These are phyloP conservation scores for Lippia alba DNA, from an alignment of 305 asterid species.

Conservation along the genomic window DNA sequence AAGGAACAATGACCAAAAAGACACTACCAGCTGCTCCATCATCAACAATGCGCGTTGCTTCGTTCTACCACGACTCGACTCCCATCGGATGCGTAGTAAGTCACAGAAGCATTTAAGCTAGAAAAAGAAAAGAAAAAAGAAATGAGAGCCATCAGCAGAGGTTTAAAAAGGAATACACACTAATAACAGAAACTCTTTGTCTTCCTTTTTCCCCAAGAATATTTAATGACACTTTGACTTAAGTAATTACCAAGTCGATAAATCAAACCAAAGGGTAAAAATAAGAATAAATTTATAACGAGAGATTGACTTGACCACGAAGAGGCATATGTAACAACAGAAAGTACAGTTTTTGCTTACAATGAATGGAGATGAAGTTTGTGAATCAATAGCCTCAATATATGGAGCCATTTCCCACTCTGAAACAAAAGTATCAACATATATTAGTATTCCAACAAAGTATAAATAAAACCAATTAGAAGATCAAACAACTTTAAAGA, in stretches of 20 bases:
- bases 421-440: slow-evolving; percentile 45
- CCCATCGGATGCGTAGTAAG: slow-evolving; percentile 88
- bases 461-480: slow-evolving; percentile 6
- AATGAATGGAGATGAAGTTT: slow-evolving; percentile 67
- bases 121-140: slow-evolving; percentile 33
- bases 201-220: no score
- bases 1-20: slow-evolving; percentile 26
- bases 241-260: not conserved
- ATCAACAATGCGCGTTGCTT: slow-evolving; percentile 89
- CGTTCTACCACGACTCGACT: slow-evolving; percentile 86
- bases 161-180: slow-evolving; percentile 17
- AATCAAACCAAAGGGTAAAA: slow-evolving; percentile 15
- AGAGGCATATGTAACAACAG: slow-evolving; percentile 15
- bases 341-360: slow-evolving; percentile 45
- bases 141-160: slow-evolving; percentile 29
- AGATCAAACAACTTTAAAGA: slow-evolving; percentile 20
- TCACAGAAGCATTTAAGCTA: slow-evolving; percentile 69
- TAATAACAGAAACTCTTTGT: not conserved
- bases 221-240: not conserved
- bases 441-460: slow-evolving; percentile 28
- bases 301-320: slow-evolving; percentile 14
- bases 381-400: slow-evolving; percentile 95
- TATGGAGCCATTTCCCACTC: slow-evolving; percentile 97
- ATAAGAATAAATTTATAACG: not conserved
- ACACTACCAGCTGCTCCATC: slow-evolving; percentile 83